Evolutionary conservation across 495 filamentous ascomycete genomes (phyloP), one percentile per base, ranked within the genome.

Genomic region (Sordaria brevicollis): DNA sequence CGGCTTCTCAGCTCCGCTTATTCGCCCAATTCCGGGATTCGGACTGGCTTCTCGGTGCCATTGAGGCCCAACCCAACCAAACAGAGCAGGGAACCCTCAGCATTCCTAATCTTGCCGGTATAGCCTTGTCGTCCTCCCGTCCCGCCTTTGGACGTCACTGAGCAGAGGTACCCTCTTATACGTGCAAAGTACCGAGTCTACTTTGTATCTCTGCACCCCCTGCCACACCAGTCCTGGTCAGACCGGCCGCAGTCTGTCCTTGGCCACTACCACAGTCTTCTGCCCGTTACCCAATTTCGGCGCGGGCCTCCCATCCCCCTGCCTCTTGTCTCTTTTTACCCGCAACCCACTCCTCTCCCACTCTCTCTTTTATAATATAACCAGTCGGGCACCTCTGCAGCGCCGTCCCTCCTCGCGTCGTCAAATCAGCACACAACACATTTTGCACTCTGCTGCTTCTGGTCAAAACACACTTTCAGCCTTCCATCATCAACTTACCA

Each of bases 351-450:
- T 76, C 73, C 68, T 72, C 67, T 73, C 70, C 67, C 74, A 31
- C 66, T 19, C 65, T 68, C n/a, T 68, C 65, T 71, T n/a, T 65
- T 65, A 57, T 71, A 68, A 72, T 76, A 78, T 78, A 78, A 70
- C 43, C 73, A 74, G 74, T 80, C 76, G 76, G 77, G 78, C 78
- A 80, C 76, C 66, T 39, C 66, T 79, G 78, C 77, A 80, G 78
- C 73, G 29, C 70, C 66, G 65, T 70, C 71, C 74, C 69, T 69
- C 68, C 69, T 62, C 54, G 49, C 39, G 65, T 34, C 71, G 77
- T 78, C 78, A 79, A 80, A 80, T 80, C 78, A 80, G 77, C 78
- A 77, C 77, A 77, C 72, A 77, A 79, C 78, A 80, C 77, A 79
- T 77, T 72, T 74, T 72, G 69, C 70, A 33, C 21, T 69, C 62